These are phyloP conservation scores for Ceriops tagal DNA, from an alignment of 345 rosid genomes.

Conservation along the genomic window DNA sequence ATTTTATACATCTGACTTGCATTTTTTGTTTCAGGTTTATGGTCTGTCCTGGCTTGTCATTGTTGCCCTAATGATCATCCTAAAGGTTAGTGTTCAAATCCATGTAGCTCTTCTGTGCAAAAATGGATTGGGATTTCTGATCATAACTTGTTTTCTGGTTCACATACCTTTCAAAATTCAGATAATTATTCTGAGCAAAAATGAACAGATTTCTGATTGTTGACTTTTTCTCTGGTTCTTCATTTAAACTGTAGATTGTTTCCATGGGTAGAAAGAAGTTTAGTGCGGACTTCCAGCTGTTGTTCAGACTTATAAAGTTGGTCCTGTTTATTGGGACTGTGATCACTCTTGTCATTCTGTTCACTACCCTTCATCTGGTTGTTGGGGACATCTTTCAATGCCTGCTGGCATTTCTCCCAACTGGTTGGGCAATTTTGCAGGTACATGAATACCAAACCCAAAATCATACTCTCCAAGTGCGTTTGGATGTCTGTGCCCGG, in stretches of 20 bases:
- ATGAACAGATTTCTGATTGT: neutral
- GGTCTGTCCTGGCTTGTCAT: constrained; percentile 94
- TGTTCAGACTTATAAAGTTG: constrained; percentile 87
- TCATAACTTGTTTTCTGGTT: neutral
- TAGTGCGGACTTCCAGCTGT: constrained; percentile 92
- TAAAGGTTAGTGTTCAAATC: constrained; percentile 50
- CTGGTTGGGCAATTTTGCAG: constrained; percentile 93
- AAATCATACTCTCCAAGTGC: neutral
- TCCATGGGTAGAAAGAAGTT: constrained; percentile 96
- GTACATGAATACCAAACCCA: constrained; percentile 19
- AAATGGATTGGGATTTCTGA: neutral
- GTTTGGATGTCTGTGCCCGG: too few relatives aligned
- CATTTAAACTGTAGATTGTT: constrained; percentile 52
- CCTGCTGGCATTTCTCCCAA: constrained; percentile 79
- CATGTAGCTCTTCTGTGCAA: neutral
- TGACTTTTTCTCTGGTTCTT: neutral
- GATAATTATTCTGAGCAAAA: too few relatives aligned
- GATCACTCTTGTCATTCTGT: constrained; percentile 57
- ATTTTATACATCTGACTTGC: constrained; percentile 1
- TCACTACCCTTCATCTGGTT: constrained; percentile 67
- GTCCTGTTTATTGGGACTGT: constrained; percentile 61
- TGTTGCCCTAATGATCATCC: constrained; percentile 65
- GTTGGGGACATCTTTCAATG: constrained; percentile 82
- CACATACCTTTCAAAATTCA: neutral
- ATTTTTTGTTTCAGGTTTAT: constrained; percentile 52